These are phyloP conservation scores for Madurella fahalii DNA, from an alignment of 2,329 filamentous ascomycete species.

Conservation along the genomic window DNA sequence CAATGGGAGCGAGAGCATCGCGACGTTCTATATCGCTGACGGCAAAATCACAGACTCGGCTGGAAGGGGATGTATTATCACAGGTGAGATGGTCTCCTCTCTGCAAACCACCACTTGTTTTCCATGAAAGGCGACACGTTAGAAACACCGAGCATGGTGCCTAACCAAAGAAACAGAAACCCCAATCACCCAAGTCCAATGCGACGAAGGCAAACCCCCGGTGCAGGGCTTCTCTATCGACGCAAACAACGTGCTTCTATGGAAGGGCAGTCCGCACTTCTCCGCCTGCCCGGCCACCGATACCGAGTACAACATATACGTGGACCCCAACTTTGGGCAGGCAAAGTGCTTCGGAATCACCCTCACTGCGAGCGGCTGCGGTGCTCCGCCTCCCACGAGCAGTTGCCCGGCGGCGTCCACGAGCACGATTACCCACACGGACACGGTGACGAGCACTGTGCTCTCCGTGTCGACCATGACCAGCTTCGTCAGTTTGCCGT, in stretches of 20 bases:
- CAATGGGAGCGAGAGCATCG: constrained; percentile 11
- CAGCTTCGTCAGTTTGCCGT: no score
- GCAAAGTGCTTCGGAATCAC: constrained; percentile 16
- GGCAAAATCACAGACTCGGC: constrained; percentile 12
- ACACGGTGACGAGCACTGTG: background rate
- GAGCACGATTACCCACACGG: no score
- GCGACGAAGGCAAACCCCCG: constrained; percentile 12
- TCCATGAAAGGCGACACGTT: no score
- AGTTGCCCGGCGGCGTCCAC: no score
- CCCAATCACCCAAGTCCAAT: constrained; percentile 16
- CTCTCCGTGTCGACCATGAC: background rate
- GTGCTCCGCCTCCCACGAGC: no score
- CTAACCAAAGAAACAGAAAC: background rate
- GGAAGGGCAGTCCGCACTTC: constrained; percentile 12
- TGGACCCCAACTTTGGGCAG: constrained; percentile 17
- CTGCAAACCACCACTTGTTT: background rate
- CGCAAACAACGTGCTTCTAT: constrained; percentile 10
- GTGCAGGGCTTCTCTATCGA: constrained; percentile 8
- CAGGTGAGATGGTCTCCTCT: background rate
- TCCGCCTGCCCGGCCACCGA: constrained; percentile 20
- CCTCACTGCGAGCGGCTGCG: background rate
- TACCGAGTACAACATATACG: constrained; percentile 21
- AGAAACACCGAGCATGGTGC: no score
- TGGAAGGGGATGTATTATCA: constrained; percentile 18
- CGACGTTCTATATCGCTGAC: constrained; percentile 11